Conservation (phyloP, 139 green algal species). For the Volvox reticuliferus region DNA sequence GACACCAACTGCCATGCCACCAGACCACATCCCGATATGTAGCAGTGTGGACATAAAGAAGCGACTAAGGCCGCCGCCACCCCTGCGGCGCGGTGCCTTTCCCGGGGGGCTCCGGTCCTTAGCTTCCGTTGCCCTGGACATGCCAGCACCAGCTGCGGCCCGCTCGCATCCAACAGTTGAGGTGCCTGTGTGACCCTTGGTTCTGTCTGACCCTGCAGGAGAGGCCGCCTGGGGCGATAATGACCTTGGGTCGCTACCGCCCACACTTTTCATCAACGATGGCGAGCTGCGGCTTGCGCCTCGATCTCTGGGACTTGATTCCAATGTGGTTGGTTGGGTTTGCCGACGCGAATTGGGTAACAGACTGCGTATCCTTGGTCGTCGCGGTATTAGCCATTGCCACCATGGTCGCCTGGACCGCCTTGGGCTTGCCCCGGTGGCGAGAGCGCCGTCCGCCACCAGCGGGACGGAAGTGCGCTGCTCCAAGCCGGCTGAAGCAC, state of each 20-base stretch:
- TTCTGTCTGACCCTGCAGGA: not conserved
- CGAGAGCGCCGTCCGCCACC: no score
- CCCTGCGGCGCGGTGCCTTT: not conserved
- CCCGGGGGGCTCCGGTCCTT: not conserved
- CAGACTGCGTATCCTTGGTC: no score
- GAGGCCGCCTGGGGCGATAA: not conserved
- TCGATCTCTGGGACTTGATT: no score
- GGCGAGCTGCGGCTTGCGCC: not conserved
- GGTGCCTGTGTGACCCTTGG: not conserved
- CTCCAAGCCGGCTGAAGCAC: no score
- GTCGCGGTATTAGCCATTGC: no score
- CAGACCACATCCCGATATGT: not conserved
- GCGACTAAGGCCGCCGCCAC: not conserved
- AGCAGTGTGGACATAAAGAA: not conserved
- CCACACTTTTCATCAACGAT: not conserved
- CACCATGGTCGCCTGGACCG: no score
- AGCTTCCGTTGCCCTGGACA: not conserved
- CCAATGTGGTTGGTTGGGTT: no score
- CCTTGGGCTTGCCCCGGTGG: no score
- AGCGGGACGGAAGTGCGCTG: no score
- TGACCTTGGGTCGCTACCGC: no score
- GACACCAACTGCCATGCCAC: conserved; percentile 4
- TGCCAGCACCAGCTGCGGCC: not conserved
- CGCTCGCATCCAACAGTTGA: no score
- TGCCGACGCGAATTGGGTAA: no score